Conservation (phyloP, 2,329 filamentous ascomycete genomes). For the Biscogniauxia marginata region DNA sequence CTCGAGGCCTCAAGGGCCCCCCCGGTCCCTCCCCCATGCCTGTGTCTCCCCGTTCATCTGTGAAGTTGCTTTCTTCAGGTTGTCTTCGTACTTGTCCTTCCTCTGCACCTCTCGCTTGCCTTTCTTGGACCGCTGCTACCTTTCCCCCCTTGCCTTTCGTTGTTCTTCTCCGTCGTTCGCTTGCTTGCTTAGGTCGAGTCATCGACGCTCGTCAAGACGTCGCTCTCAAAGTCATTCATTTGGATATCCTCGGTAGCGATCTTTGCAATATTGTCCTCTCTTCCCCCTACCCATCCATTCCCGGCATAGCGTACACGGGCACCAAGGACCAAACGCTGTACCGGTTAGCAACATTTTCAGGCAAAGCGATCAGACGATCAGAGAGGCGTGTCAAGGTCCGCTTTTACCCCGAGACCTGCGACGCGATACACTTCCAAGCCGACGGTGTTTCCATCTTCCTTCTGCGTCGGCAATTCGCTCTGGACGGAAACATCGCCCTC, state of each 20-base stretch:
- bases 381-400: constrained; percentile 20
- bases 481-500: constrained; percentile 28
- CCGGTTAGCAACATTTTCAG: constrained; percentile 16
- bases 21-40: background rate
- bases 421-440: constrained; percentile 37
- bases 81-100: background rate
- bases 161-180: background rate
- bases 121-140: background rate
- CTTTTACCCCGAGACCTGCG: constrained; percentile 36
- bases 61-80: background rate
- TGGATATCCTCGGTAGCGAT: background rate
- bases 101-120: background rate
- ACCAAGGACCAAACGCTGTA: constrained; percentile 11
- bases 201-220: background rate
- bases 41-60: background rate
- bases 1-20: background rate
- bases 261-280: constrained; percentile 5
- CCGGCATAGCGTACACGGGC: constrained; percentile 4
- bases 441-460: constrained; percentile 32
- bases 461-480: constrained; percentile 18
- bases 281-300: background rate
- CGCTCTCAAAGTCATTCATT: background rate
- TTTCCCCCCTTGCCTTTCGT: background rate
- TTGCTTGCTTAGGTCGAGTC: background rate
- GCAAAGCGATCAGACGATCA: constrained; percentile 18